Base-by-base conservation (phyloP, 2,329 filamentous ascomycete species). In the Paecilomyces sp. region DNA sequence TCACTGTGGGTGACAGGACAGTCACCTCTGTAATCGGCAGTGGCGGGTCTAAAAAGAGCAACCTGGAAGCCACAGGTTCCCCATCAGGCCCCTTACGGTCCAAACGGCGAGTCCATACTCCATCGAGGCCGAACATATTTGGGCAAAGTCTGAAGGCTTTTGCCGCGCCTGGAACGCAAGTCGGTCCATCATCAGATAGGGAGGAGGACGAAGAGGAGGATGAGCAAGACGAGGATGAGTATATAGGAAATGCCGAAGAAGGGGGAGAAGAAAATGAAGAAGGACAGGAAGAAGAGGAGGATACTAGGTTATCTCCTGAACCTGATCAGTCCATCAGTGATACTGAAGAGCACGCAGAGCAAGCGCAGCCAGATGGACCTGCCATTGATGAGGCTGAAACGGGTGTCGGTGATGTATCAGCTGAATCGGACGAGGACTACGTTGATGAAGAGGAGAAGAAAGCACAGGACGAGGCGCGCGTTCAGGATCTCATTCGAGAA, bases 1-100 rank as follows among this genome's bases (percentile, higher is more conserved):
- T 93, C 55, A 92, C 88, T 0, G 85, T 93, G 58, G 90, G 89
- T 1, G 81, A 87, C 62, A 82, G 81, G 54, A 90, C 87, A 0
- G 81, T 86, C 4, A 88, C 84, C 0, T 87, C 86, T 22, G 81
- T 85, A 33, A 81, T 91, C 64, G 88, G 88, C 1, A 83, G 79
- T 56, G 78, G 82, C 56, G 68, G 79, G 3, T 68, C 73, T 28
- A 70, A 64, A 28, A 77, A 73, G 62, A 67, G 71, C 58, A 67
- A 70, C 31, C 68, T 70, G 1, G 70, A 70, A 31, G 64, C 67
- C 53, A 60, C 66, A 25, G 64, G 63, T 28, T 61, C 66, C n/a
- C 55, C 50, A 3, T 63, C 58, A 34, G 60, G 64, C 7, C 50
- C 60, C 33, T 59, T 74, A 3, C 65, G 74, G 51, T 77, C 80